These are phyloP conservation scores for Diaporthe sp. DNA, from an alignment of 2,329 filamentous ascomycete species.

Conservation along the genomic window DNA sequence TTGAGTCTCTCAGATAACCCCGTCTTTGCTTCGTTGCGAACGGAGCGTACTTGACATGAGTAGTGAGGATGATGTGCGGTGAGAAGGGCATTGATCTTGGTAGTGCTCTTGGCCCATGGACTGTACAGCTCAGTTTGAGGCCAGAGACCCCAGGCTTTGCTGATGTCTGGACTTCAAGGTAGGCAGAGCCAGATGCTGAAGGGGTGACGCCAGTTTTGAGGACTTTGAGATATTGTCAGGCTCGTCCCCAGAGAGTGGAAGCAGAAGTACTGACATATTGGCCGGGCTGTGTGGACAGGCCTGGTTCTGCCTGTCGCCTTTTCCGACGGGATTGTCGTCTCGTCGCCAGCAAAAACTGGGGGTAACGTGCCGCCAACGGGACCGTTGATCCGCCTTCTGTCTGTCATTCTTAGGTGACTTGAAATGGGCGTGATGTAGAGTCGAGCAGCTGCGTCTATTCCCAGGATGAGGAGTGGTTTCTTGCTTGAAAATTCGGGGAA, in stretches of 20 bases:
- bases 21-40: slow-evolving; percentile 88
- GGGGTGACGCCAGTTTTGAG: slow-evolving; percentile 93
- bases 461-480: neutral
- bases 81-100: slow-evolving; percentile 93
- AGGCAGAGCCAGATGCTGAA: slow-evolving; percentile 93
- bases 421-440: too few species aligned
- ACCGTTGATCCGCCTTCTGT: slow-evolving; percentile 91
- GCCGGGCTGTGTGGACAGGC: slow-evolving; percentile 79
- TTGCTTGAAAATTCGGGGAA: neutral
- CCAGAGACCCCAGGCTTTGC: slow-evolving; percentile 60
- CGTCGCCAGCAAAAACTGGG: slow-evolving; percentile 68
- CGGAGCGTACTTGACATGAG: slow-evolving; percentile 95
- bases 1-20: slow-evolving; percentile 87
- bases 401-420: slow-evolving; percentile 73
- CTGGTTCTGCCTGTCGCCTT: slow-evolving; percentile 65
- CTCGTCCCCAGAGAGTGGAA: slow-evolving; percentile 7
- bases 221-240: slow-evolving; percentile 64
- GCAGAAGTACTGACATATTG: slow-evolving; percentile 79
- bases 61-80: slow-evolving; percentile 90
- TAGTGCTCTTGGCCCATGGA: slow-evolving; percentile 92
- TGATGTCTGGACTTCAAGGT: slow-evolving; percentile 75
- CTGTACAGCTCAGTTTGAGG: slow-evolving; percentile 91
- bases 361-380: slow-evolving; percentile 82
- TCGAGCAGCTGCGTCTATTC: neutral
- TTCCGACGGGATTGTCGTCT: slow-evolving; percentile 60